These are phyloP conservation scores for Lumnitzera racemosa DNA, from an alignment of 345 rosid genomes.

Conservation along the genomic window DNA sequence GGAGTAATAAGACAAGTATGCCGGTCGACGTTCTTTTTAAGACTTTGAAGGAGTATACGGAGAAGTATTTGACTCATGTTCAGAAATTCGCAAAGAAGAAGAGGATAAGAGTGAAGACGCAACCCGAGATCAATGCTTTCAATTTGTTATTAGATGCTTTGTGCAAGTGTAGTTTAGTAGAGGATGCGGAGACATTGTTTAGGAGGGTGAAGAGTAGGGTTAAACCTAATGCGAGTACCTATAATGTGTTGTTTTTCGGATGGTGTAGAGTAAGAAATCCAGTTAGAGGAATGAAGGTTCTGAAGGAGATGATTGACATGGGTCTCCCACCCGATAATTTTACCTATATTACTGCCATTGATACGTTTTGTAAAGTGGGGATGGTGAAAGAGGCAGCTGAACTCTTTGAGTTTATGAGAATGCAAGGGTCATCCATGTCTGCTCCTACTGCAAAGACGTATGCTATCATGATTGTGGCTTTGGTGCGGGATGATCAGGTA, in stretches of 20 bases:
- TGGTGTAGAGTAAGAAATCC: slow-evolving; percentile 89
- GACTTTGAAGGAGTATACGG: slow-evolving; percentile 59
- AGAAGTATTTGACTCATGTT: slow-evolving; percentile 69
- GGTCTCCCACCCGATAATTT: slow-evolving; percentile 78
- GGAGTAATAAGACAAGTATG: slow-evolving; percentile 39
- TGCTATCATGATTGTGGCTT: slow-evolving; percentile 60
- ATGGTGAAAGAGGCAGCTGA: slow-evolving; percentile 66
- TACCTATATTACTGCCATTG: slow-evolving; percentile 78
- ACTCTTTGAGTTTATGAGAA: slow-evolving; percentile 79
- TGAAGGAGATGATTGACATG: slow-evolving; percentile 77
- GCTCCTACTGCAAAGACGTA: slow-evolving; percentile 86
- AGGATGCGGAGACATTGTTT: slow-evolving; percentile 58
- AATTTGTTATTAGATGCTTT: slow-evolving; percentile 77
- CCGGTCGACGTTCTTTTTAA: slow-evolving; percentile 49
- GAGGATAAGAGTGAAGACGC: slow-evolving; percentile 80
- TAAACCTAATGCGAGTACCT: slow-evolving; percentile 62
- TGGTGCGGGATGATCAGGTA: slow-evolving; percentile 48
- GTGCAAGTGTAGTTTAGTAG: slow-evolving; percentile 75
- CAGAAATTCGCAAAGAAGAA: slow-evolving; percentile 86
- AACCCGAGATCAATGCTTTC: slow-evolving; percentile 78
- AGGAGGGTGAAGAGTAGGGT: slow-evolving; percentile 45
- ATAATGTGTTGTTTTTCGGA: slow-evolving; percentile 76
- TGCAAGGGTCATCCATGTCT: slow-evolving; percentile 66
- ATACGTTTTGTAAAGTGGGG: slow-evolving; percentile 74
- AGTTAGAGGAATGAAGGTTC: slow-evolving; percentile 49